These are phyloP conservation scores for Nitzschia sp. DNA, from an alignment of 108 stramenopile genomes.

Conservation along the genomic window DNA sequence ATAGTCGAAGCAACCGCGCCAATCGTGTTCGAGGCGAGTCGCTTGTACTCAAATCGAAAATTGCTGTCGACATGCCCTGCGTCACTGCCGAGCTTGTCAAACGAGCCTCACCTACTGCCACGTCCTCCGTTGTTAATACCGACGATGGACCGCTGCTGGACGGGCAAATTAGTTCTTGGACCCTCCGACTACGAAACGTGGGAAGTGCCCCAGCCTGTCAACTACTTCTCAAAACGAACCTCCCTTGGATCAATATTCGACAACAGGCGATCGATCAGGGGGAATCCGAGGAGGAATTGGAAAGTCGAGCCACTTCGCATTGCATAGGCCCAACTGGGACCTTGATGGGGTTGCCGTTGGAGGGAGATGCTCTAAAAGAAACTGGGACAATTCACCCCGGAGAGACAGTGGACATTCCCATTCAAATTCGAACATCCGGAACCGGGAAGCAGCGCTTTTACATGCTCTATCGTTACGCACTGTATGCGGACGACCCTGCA, in stretches of 20 bases:
- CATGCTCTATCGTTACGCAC: slow-evolving; percentile 82
- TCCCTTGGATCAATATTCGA: slow-evolving; percentile 75
- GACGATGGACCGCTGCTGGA: slow-evolving; percentile 49
- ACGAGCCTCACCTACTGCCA: background rate
- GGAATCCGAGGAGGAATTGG: slow-evolving; percentile 13
- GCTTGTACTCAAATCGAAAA: slow-evolving; percentile 57
- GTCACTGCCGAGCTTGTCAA: slow-evolving; percentile 52
- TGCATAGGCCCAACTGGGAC: slow-evolving; percentile 86
- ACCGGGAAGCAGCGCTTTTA: slow-evolving; percentile 72
- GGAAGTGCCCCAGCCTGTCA: slow-evolving; percentile 76
- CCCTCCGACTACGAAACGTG: slow-evolving; percentile 68
- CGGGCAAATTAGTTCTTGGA: slow-evolving; percentile 80
- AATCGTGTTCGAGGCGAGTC: slow-evolving; percentile 74
- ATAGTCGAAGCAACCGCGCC: slow-evolving; percentile 63
- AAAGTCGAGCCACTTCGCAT: slow-evolving; percentile 30
- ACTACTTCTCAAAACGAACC: slow-evolving; percentile 73
- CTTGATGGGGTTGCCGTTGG: slow-evolving; percentile 63
- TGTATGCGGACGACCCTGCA: slow-evolving; percentile 24
- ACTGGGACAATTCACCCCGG: slow-evolving; percentile 59
- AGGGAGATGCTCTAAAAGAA: slow-evolving; percentile 12
- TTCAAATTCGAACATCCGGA: slow-evolving; percentile 71
- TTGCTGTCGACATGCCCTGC: slow-evolving; percentile 80
- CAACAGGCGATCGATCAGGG: background rate
- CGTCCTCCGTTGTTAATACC: background rate
- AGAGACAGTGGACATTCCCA: slow-evolving; percentile 72